Conservation (phyloP, 2,329 filamentous ascomycete genomes). For the Phialophora expanda region DNA sequence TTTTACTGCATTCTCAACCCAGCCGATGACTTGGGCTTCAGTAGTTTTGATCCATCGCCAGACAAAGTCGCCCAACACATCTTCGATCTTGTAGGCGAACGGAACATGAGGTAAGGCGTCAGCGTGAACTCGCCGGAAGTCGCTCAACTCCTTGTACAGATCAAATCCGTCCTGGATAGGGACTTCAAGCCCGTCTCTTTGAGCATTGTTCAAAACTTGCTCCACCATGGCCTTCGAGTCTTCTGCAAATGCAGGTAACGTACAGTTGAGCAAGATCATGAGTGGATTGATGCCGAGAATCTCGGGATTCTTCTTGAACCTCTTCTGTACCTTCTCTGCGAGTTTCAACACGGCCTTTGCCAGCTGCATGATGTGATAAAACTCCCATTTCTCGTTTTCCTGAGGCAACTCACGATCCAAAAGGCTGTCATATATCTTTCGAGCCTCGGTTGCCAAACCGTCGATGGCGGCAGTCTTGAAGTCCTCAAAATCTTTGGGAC, state of each 20-base stretch:
- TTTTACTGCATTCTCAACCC: conserved; percentile 88
- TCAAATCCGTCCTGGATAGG: conserved; percentile 92
- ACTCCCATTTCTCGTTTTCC: conserved; percentile 83
- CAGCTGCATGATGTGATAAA: conserved; percentile 85
- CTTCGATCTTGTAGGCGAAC: conserved; percentile 88
- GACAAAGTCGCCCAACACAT: conserved; percentile 85
- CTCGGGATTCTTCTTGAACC: conserved; percentile 84
- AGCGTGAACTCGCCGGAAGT: conserved; percentile 79
- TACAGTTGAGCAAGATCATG: conserved; percentile 77
- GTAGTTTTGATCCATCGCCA: conserved; percentile 91
- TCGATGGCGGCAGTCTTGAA: conserved; percentile 75
- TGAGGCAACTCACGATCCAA: conserved; percentile 81
- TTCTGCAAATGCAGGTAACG: conserved; percentile 87
- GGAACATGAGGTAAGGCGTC: conserved; percentile 72
- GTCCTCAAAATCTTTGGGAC: conserved; percentile 70
- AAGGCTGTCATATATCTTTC: conserved; percentile 77
- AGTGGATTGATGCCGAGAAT: conserved; percentile 77
- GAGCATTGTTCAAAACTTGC: conserved; percentile 75
- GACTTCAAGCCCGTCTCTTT: conserved; percentile 73
- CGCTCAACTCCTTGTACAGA: conserved; percentile 84
- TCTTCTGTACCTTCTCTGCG: conserved; percentile 86
- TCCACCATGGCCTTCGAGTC: conserved; percentile 85
- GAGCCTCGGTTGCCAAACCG: conserved; percentile 74
- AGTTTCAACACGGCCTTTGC: conserved; percentile 84
- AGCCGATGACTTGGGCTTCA: conserved; percentile 77